Evolutionary conservation across 305 asterid genomes (phyloP).

Genomic region (Fraxinus platypoda): DNA sequence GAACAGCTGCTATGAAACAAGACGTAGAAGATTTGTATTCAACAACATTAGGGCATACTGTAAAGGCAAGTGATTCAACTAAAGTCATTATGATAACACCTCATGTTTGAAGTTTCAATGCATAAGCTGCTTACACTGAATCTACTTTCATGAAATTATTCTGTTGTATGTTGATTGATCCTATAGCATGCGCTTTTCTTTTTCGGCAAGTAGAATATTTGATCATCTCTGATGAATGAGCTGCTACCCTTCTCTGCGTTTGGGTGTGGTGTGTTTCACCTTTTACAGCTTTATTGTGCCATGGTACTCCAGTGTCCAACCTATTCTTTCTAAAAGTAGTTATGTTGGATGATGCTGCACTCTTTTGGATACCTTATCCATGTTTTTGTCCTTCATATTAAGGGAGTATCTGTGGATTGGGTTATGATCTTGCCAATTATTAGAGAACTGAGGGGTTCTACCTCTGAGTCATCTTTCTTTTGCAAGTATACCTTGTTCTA

Average conservation of each 20-base stretch:
- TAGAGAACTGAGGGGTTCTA: background rate
- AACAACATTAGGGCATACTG: constrained; percentile 82
- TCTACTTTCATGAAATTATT: background rate
- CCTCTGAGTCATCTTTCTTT: constrained; percentile 8
- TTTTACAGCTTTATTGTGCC: background rate
- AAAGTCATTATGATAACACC: constrained; percentile 3
- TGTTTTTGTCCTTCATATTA: background rate
- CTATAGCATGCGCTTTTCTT: background rate
- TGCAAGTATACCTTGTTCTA: background rate
- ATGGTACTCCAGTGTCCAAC: background rate
- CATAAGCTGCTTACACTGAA: background rate
- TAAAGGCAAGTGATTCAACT: constrained; percentile 51
- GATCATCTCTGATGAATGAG: background rate
- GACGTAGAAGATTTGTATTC: constrained; percentile 92
- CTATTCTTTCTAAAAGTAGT: constrained; percentile 8
- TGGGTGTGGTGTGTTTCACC: background rate
- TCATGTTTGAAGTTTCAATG: background rate
- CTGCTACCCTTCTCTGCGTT: background rate
- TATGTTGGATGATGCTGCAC: constrained; percentile 9
- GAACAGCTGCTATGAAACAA: constrained; percentile 98
- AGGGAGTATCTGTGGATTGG: background rate
- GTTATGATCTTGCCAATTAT: background rate
- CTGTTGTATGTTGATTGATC: background rate
- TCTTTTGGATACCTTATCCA: background rate
- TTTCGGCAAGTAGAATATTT: background rate